Percentiles rank a stretch among this genome's conserved stretches.
Conservation (phyloP, 306 rosid species). For the Trichosanthes truncata region DNA sequence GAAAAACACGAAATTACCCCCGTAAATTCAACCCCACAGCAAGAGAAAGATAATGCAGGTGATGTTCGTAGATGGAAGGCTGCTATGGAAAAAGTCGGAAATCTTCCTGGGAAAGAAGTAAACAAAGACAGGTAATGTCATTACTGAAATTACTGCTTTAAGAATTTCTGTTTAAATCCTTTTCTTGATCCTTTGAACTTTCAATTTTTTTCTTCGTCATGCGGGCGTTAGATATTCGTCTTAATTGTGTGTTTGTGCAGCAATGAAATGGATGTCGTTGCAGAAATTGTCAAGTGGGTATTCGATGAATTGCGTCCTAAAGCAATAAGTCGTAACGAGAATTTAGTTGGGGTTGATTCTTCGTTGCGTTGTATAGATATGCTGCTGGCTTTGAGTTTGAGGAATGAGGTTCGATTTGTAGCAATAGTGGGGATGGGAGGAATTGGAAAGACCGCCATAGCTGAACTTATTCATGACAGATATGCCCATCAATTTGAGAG, state of each 20-base stretch:
- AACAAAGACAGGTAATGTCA: neutral
- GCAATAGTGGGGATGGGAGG: neutral
- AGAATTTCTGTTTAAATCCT: too few species aligned
- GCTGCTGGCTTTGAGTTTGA: neutral
- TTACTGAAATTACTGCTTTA: too few species aligned
- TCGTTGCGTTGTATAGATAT: neutral
- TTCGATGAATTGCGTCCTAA: neutral
- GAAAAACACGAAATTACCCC: neutral
- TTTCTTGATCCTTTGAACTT: too few species aligned
- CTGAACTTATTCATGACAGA: neutral
- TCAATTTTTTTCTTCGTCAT: too few species aligned
- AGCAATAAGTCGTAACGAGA: neutral
- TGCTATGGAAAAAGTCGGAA: slow-evolving; percentile 9
- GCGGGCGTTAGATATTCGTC: neutral
- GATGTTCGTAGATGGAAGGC: slow-evolving; percentile 21
- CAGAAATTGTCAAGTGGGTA: neutral
- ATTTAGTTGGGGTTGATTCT: neutral
- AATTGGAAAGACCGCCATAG: neutral
- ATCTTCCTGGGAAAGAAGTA: neutral
- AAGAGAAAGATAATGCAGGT: neutral
- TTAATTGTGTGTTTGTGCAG: neutral
- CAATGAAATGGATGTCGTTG: neutral
- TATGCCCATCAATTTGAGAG: neutral
- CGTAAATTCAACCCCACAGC: neutral
- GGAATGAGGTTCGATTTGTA: neutral